Percentiles rank a stretch among this genome's conserved stretches.
phyloP scores from a whole-genome alignment of 116 monocot genomes.

The Trichopus zeylanicus region DNA sequence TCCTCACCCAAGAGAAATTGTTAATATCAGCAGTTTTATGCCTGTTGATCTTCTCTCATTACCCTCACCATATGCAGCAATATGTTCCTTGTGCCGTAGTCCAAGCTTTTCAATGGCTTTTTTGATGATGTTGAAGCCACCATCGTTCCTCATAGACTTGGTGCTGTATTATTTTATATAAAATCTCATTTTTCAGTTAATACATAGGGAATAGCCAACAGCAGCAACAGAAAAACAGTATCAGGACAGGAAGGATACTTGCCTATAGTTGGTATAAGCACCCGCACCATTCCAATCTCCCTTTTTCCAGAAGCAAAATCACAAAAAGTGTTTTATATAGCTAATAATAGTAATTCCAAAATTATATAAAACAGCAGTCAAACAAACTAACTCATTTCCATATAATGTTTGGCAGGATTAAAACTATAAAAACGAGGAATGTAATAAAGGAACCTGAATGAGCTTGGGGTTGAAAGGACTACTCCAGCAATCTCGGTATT shows the following conservation, averaged over 20 bases:
- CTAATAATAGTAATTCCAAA: too few species aligned
- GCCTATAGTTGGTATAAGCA: conserved; percentile 87
- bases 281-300: conserved; percentile 96
- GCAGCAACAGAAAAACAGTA: background rate
- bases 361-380: too few species aligned
- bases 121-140: conserved; percentile 83
- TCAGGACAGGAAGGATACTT: background rate
- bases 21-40: conserved; percentile 68
- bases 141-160: conserved; percentile 62
- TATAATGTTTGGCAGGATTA: too few species aligned
- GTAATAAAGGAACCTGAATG: conserved; percentile 32
- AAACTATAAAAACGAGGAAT: too few species aligned
- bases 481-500: conserved; percentile 76
- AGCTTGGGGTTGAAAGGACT: conserved; percentile 73
- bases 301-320: conserved; percentile 9
- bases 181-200: too few species aligned
- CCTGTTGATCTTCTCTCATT: conserved; percentile 75
- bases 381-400: too few species aligned
- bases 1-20: conserved; percentile 55
- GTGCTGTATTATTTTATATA: too few species aligned
- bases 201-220: too few species aligned
- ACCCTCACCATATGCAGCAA: conserved; percentile 76
- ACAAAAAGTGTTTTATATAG: background rate
- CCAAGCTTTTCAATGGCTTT: conserved; percentile 72
- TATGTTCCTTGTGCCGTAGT: conserved; percentile 74